phyloP scores from a whole-genome alignment of 2,329 filamentous ascomycete genomes.

The Davidsoniella eucalypti region DNA sequence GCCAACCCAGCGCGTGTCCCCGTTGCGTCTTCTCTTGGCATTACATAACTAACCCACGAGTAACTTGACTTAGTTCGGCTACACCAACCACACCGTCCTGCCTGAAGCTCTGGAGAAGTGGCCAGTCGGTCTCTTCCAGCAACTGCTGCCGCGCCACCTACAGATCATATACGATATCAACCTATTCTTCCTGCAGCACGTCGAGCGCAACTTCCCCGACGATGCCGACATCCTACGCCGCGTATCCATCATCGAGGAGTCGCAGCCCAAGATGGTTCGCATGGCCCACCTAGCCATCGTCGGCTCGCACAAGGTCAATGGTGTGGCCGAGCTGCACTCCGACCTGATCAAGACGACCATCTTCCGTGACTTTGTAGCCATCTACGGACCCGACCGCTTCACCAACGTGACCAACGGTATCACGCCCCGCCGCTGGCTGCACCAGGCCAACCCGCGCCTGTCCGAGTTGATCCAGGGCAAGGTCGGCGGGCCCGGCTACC shows the following conservation, averaged over 20 bases:
- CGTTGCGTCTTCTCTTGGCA: not conserved
- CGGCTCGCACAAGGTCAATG: slow-evolving; percentile 97
- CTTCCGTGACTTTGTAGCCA: slow-evolving; percentile 93
- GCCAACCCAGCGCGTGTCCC: too few species aligned
- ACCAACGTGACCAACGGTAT: slow-evolving; percentile 98
- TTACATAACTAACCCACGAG: slow-evolving; percentile 7
- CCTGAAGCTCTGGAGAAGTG: slow-evolving; percentile 97
- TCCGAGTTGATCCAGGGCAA: slow-evolving; percentile 88
- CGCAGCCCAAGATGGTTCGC: slow-evolving; percentile 90
- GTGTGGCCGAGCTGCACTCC: slow-evolving; percentile 92
- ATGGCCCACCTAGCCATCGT: slow-evolving; percentile 95
- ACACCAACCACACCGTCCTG: slow-evolving; percentile 96
- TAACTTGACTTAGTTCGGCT: slow-evolving; percentile 48
- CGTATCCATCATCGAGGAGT: slow-evolving; percentile 97
- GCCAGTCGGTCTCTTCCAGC: slow-evolving; percentile 84
- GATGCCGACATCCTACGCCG: slow-evolving; percentile 70
- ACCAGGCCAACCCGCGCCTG: slow-evolving; percentile 87
- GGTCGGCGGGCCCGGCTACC: slow-evolving; percentile 63
- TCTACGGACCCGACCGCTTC: slow-evolving; percentile 94
- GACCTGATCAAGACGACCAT: slow-evolving; percentile 98
- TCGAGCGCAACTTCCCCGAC: slow-evolving; percentile 80
- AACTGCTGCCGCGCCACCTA: slow-evolving; percentile 81
- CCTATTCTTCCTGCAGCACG: slow-evolving; percentile 73
- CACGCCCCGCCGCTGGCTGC: slow-evolving; percentile 86
- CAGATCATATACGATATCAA: slow-evolving; percentile 99